phyloP scores from a whole-genome alignment of 2,329 filamentous ascomycete genomes.

The Exophiala dermatitidis region DNA sequence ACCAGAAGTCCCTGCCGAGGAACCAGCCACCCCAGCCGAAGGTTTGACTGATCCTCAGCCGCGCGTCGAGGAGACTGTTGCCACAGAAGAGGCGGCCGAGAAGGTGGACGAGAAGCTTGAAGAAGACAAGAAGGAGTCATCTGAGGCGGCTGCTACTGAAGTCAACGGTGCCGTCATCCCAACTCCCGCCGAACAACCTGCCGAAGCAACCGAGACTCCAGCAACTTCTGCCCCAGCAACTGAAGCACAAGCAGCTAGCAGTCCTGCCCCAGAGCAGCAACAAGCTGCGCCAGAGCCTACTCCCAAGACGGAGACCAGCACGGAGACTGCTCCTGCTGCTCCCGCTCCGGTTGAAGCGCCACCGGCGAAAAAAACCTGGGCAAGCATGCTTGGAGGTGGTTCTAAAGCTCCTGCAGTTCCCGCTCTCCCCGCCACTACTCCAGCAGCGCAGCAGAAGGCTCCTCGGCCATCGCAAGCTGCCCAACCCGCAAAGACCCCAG shows the following conservation, averaged over 20 bases:
- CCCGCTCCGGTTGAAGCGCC: slow-evolving; percentile 46
- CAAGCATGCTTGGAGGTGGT: slow-evolving; percentile 46
- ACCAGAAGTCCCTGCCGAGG: slow-evolving; percentile 28
- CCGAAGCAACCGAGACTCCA: slow-evolving; percentile 22
- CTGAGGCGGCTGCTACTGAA: slow-evolving; percentile 34
- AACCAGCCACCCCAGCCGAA: slow-evolving; percentile 35
- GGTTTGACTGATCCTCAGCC: slow-evolving; percentile 39
- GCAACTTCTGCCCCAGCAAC: slow-evolving; percentile 14
- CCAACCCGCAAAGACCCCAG: slow-evolving; percentile 31
- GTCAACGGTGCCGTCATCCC: slow-evolving; percentile 40
- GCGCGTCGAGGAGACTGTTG: slow-evolving; percentile 31
- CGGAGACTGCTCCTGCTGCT: slow-evolving; percentile 40
- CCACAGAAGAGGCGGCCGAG: slow-evolving; percentile 40
- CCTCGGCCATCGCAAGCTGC: slow-evolving; percentile 30
- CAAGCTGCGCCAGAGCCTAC: slow-evolving; percentile 28
- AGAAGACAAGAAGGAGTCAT: slow-evolving; percentile 40
- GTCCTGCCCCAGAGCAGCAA: slow-evolving; percentile 44
- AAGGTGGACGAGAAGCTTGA: slow-evolving; percentile 71
- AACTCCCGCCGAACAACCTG: slow-evolving; percentile 37
- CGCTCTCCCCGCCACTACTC: slow-evolving; percentile 33
- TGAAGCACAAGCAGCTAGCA: slow-evolving; percentile 41
- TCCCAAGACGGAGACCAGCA: slow-evolving; percentile 47
- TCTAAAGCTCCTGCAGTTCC: slow-evolving; percentile 37
- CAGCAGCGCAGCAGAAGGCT: slow-evolving; percentile 33
- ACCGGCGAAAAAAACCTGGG: slow-evolving; percentile 53